Percentiles rank a stretch among this genome's conserved stretches.
phyloP scores from a whole-genome alignment of 2,329 filamentous ascomycete species.

The Byssoonygena ceratinophila region DNA sequence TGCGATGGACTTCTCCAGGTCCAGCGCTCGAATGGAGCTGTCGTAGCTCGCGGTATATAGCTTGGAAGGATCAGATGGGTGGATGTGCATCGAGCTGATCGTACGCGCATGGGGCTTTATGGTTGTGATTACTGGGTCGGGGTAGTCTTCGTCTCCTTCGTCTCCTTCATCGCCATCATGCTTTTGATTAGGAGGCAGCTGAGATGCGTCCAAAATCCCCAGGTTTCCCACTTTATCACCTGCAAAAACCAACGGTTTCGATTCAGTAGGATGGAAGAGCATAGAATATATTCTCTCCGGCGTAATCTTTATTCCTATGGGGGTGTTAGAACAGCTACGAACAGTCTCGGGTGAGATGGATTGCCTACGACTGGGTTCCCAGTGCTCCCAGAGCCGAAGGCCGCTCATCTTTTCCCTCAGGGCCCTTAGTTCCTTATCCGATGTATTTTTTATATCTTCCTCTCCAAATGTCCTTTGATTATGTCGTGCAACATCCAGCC shows the following conservation, averaged over 20 bases:
- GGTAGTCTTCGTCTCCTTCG: conserved; percentile 52
- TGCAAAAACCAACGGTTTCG: conserved; percentile 82
- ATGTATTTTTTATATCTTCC: conserved; percentile 71
- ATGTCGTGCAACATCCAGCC: conserved; percentile 55
- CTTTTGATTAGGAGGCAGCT: conserved; percentile 46
- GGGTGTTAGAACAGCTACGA: background rate
- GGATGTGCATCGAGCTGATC: conserved; percentile 73
- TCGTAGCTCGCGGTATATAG: conserved; percentile 87
- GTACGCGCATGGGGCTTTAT: conserved; percentile 86
- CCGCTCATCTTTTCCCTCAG: conserved; percentile 66
- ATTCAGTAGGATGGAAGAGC: conserved; percentile 73
- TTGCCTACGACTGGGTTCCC: conserved; percentile 61
- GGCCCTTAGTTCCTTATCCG: conserved; percentile 61
- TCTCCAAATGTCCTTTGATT: conserved; percentile 76
- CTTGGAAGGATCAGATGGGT: conserved; percentile 59
- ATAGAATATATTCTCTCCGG: conserved; percentile 80
- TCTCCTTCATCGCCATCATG: conserved; percentile 35
- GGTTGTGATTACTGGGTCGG: conserved; percentile 71
- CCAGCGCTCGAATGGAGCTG: conserved; percentile 76
- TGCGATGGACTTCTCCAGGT: conserved; percentile 68
- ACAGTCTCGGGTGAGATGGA: background rate
- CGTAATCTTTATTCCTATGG: conserved; percentile 73
- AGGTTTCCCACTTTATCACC: conserved; percentile 89
- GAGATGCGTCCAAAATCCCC: conserved; percentile 81
- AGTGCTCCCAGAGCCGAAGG: conserved; percentile 70